Evolutionary conservation across 2,329 filamentous ascomycete species (phyloP).

Genomic region (Metarhizium rileyi): DNA sequence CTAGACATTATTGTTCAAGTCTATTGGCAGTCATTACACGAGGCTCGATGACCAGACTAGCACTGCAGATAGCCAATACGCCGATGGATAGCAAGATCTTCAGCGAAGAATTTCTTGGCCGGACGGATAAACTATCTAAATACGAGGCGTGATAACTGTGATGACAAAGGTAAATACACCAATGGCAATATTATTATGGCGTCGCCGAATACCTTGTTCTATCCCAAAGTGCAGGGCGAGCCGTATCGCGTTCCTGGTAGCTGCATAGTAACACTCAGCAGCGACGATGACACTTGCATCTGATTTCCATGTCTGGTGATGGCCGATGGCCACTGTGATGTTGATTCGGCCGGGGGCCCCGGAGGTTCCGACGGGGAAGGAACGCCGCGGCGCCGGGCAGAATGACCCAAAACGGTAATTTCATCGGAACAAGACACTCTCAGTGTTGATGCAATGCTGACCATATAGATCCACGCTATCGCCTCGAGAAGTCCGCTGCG

Average conservation of each 20-base stretch:
- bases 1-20: conserved; percentile 34
- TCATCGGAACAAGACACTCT: not conserved
- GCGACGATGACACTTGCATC: not conserved
- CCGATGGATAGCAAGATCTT: conserved; percentile 25
- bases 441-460: too few species aligned
- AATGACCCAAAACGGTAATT: not conserved
- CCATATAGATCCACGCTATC: too few species aligned
- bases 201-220: not conserved
- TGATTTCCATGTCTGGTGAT: not conserved
- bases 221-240: too few species aligned
- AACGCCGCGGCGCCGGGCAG: not conserved
- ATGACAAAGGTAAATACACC: not conserved
- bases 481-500: too few species aligned
- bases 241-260: not conserved
- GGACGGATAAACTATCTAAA: not conserved
- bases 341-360: not conserved
- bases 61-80: conserved; percentile 16
- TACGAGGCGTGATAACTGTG: not conserved
- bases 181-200: not conserved
- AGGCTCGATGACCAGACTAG: conserved; percentile 18
- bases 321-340: not conserved
- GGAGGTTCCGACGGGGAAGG: not conserved
- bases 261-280: too few species aligned
- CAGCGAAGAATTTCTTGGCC: conserved; percentile 17
- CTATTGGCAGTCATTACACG: conserved; percentile 23